A percentile compares a stretch with the other conserved stretches of the same genome.
Conservation (phyloP, 225 moss, liverwort and hornwort genomes). For the Thuidium tamariscinum region DNA sequence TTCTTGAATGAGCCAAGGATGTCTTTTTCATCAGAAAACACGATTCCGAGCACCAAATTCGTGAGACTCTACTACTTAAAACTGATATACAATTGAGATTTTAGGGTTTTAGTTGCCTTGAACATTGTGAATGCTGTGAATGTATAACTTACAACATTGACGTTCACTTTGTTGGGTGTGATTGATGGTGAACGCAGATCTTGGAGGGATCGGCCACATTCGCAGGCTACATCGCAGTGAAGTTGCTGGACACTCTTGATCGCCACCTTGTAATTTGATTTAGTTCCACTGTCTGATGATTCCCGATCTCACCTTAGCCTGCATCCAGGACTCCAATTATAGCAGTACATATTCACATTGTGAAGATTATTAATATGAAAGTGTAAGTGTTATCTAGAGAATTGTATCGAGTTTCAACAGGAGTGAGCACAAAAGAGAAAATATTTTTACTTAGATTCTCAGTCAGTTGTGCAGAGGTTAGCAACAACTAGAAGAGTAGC, state of each 20-base stretch:
- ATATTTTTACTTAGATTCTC: too few relatives aligned
- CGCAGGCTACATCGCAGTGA: slow-evolving; percentile 55
- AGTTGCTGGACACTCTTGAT: slow-evolving; percentile 59
- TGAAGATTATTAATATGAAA: not conserved
- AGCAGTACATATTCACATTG: not conserved
- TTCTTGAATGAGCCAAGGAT: not conserved
- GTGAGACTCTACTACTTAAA: too few relatives aligned
- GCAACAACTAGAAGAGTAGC: too few relatives aligned
- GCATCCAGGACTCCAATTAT: not conserved
- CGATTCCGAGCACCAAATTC: not conserved
- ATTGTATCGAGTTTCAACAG: not conserved
- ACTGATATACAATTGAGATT: not conserved
- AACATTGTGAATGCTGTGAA: not conserved
- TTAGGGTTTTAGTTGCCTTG: too few relatives aligned
- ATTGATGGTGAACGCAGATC: slow-evolving; percentile 25
- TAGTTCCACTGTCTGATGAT: not conserved
- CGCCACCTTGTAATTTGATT: not conserved
- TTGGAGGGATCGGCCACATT: slow-evolving; percentile 53
- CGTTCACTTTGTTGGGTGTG: not conserved
- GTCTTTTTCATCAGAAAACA: too few relatives aligned
- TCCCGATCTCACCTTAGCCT: not conserved
- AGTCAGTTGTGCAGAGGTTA: not conserved
- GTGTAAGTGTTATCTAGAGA: not conserved
- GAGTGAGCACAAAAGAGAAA: not conserved
- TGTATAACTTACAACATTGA: not conserved